A percentile compares a stretch with the other conserved stretches of the same genome.
Evolutionary conservation across 306 rosid genomes (phyloP).

Genomic region (Neltuma alba): DNA sequence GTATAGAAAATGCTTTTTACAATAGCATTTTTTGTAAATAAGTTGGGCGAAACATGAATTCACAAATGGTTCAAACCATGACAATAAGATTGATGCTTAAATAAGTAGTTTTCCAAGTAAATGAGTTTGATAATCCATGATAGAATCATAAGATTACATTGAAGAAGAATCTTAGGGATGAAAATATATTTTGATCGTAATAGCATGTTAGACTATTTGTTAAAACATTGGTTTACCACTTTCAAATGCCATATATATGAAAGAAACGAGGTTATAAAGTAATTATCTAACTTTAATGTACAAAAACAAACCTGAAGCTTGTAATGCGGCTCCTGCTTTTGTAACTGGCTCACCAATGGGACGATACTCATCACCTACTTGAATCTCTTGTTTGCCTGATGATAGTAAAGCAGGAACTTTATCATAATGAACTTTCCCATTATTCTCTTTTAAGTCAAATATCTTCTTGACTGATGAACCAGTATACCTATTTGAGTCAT

Average conservation of each 20-base stretch:
- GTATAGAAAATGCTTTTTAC: no score
- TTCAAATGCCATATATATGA: neutral
- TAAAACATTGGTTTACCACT: neutral
- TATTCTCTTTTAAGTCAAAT: slow-evolving; percentile 33
- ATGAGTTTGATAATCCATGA: neutral
- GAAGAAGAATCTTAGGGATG: neutral
- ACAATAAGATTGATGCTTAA: neutral
- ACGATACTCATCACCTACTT: slow-evolving; percentile 48
- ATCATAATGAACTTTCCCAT: slow-evolving; percentile 27
- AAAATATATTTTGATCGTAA: neutral
- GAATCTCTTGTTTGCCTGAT: slow-evolving; percentile 67
- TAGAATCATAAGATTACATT: neutral
- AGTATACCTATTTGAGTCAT: slow-evolving; percentile 29
- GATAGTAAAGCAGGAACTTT: slow-evolving; percentile 46
- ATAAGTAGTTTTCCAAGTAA: neutral
- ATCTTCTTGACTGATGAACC: neutral
- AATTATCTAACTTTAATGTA: neutral
- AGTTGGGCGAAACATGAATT: neutral
- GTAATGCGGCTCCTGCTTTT: slow-evolving; percentile 74
- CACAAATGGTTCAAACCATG: no score
- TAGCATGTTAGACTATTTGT: neutral
- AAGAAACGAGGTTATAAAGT: neutral
- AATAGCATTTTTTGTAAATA: no score
- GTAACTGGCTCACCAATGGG: slow-evolving; percentile 72
- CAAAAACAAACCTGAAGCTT: slow-evolving; percentile 78